Evolutionary conservation across 2,329 filamentous ascomycete genomes (phyloP).

Genomic region (Lanzia echinophila): DNA sequence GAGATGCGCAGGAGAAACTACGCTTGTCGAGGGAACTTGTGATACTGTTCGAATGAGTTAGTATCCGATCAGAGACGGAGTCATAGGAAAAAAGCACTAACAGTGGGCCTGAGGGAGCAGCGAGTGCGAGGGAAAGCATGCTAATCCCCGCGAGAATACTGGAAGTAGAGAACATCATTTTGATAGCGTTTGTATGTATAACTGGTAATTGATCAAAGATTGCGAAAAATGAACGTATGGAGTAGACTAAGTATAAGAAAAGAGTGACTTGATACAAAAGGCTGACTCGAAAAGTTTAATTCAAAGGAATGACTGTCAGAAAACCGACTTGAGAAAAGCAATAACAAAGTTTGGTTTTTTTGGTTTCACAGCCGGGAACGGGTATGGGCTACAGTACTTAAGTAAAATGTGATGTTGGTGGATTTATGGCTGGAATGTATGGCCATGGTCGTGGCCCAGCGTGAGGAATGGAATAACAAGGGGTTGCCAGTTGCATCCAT

Average conservation of each 20-base stretch:
- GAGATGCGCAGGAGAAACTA: conserved; percentile 4
- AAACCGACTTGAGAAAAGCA: too few species aligned
- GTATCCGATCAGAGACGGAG: neutral
- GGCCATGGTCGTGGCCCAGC: too few species aligned
- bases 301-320: neutral
- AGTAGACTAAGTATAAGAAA: neutral
- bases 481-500: too few species aligned
- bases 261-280: neutral
- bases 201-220: neutral
- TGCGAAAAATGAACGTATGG: neutral
- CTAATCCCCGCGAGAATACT: conserved; percentile 3
- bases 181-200: neutral
- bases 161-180: conserved; percentile 6
- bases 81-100: neutral
- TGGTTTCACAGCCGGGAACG: too few species aligned
- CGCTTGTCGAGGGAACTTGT: conserved; percentile 8
- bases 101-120: conserved; percentile 1
- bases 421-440: too few species aligned
- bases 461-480: too few species aligned
- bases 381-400: too few species aligned
- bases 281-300: neutral
- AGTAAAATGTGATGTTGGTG: too few species aligned
- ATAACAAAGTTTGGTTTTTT: too few species aligned
- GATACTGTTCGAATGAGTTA: neutral
- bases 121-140: conserved; percentile 6